These are phyloP conservation scores for Neopestalotiopsis sp. DNA, from an alignment of 2,329 filamentous ascomycete species.

Conservation along the genomic window DNA sequence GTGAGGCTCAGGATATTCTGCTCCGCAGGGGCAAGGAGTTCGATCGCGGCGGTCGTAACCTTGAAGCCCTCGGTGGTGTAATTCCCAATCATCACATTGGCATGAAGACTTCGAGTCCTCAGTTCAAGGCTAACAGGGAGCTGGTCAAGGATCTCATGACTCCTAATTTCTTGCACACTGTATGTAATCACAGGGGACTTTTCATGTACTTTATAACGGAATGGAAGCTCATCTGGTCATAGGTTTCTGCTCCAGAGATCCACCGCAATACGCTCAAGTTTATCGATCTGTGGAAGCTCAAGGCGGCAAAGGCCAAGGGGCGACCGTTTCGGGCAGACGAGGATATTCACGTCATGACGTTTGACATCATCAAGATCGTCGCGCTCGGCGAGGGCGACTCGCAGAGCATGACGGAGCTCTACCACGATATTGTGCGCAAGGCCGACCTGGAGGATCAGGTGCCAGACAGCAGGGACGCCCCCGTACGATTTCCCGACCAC, in stretches of 20 bases:
- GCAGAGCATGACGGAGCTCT: slow-evolving; percentile 22
- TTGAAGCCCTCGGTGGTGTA: slow-evolving; percentile 26
- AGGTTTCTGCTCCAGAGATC: slow-evolving; percentile 40
- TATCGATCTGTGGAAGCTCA: slow-evolving; percentile 40
- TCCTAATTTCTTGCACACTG: slow-evolving; percentile 37
- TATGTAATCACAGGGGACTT: not conserved
- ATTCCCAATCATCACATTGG: slow-evolving; percentile 36
- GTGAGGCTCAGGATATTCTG: slow-evolving; percentile 38
- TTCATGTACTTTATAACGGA: not conserved
- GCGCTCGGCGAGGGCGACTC: slow-evolving; percentile 33
- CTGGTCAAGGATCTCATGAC: slow-evolving; percentile 43
- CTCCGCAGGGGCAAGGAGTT: slow-evolving; percentile 38
- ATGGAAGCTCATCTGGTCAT: not conserved
- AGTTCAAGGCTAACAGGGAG: slow-evolving; percentile 36
- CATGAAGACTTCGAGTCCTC: slow-evolving; percentile 37
- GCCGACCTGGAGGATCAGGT: not conserved
- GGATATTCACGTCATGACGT: slow-evolving; percentile 37
- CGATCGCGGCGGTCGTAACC: slow-evolving; percentile 33
- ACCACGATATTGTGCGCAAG: slow-evolving; percentile 17
- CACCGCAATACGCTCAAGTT: slow-evolving; percentile 35
- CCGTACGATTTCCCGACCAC: slow-evolving; percentile 19
- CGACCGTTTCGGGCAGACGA: slow-evolving; percentile 35
- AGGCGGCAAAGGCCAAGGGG: slow-evolving; percentile 32
- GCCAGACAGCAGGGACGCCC: not conserved
- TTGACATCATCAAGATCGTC: slow-evolving; percentile 40